Evolutionary conservation across 2,329 filamentous ascomycete species (phyloP).

Genomic region (Coniella lustricola): DNA sequence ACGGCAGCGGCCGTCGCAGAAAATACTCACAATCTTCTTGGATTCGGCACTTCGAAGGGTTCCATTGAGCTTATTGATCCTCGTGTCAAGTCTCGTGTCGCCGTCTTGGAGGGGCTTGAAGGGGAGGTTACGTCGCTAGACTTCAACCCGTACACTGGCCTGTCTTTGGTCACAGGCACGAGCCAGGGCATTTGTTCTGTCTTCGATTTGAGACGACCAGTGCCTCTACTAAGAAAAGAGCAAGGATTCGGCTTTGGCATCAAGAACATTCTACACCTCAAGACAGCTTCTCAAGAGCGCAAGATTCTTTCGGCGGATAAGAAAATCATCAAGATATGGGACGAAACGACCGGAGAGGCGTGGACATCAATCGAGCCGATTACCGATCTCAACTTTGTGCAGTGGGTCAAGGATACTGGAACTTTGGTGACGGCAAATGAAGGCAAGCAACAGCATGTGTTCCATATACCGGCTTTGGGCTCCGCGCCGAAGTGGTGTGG

Average conservation of each 20-base stretch:
- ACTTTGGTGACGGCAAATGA: slow-evolving; percentile 98
- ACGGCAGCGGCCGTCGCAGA: slow-evolving; percentile 85
- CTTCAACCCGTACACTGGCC: slow-evolving; percentile 68
- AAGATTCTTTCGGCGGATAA: slow-evolving; percentile 92
- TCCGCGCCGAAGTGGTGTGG: slow-evolving; percentile 93
- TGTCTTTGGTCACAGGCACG: slow-evolving; percentile 82
- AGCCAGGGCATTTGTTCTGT: slow-evolving; percentile 81
- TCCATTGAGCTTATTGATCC: slow-evolving; percentile 97
- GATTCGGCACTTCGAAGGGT: slow-evolving; percentile 91
- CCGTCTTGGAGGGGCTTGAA: slow-evolving; percentile 61
- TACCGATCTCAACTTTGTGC: slow-evolving; percentile 91
- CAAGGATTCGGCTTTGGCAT: slow-evolving; percentile 94
- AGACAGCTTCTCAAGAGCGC: slow-evolving; percentile 66
- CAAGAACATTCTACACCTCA: slow-evolving; percentile 70
- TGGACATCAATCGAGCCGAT: slow-evolving; percentile 96
- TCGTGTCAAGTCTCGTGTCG: slow-evolving; percentile 72
- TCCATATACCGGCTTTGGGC: slow-evolving; percentile 89
- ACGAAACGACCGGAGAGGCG: slow-evolving; percentile 65
- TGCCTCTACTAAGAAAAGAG: slow-evolving; percentile 82
- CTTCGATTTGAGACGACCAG: slow-evolving; percentile 84
- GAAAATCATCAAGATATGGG: slow-evolving; percentile 95
- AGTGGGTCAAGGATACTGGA: slow-evolving; percentile 84
- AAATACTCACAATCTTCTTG: slow-evolving; percentile 78
- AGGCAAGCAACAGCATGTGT: slow-evolving; percentile 88
- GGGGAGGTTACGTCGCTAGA: slow-evolving; percentile 80